A percentile compares a stretch with the other conserved stretches of the same genome.
Evolutionary conservation across 768 basidiomycete species (phyloP).

Genomic region (Rubroboletus satanas): DNA sequence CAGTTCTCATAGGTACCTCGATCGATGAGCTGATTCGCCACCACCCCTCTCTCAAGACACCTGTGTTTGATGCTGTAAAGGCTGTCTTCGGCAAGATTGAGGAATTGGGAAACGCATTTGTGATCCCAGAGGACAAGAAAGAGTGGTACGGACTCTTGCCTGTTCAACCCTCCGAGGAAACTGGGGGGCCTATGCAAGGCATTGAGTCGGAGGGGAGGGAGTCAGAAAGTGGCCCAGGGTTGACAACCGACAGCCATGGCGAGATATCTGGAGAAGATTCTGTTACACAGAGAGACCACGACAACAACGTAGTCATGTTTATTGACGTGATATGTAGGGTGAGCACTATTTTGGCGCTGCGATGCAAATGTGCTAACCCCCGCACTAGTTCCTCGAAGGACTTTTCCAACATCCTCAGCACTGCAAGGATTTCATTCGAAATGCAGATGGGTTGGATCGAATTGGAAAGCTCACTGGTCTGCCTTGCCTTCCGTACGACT

Average conservation of each 20-base stretch:
- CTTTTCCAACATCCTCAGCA: slow-evolving; percentile 90
- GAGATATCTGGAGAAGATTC: slow-evolving; percentile 32
- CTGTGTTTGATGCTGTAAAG: slow-evolving; percentile 76
- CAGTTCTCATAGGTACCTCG: slow-evolving; percentile 80
- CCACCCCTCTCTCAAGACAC: slow-evolving; percentile 79
- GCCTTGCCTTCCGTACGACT: slow-evolving; percentile 87
- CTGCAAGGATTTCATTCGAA: slow-evolving; percentile 82
- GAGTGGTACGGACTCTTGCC: slow-evolving; percentile 63
- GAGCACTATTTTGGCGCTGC: slow-evolving; percentile 24
- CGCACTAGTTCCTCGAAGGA: slow-evolving; percentile 79
- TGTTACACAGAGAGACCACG: slow-evolving; percentile 50
- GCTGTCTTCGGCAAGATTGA: slow-evolving; percentile 70
- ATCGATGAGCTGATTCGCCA: slow-evolving; percentile 96
- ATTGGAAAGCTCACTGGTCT: slow-evolving; percentile 76
- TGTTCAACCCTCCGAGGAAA: slow-evolving; percentile 15
- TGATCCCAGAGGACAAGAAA: slow-evolving; percentile 51
- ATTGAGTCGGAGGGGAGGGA: slow-evolving; percentile 23
- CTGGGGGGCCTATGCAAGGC: slow-evolving; percentile 51
- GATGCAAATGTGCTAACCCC: background rate
- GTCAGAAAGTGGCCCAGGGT: slow-evolving; percentile 19
- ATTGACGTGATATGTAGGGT: slow-evolving; percentile 79
- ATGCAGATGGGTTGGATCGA: slow-evolving; percentile 66
- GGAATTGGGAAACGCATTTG: slow-evolving; percentile 61
- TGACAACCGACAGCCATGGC: slow-evolving; percentile 13
- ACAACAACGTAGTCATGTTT: slow-evolving; percentile 72